Evolutionary conservation across 2,329 filamentous ascomycete genomes (phyloP), one percentile per base, ranked within the genome.

Genomic region (Stemphylium lycopersici): DNA sequence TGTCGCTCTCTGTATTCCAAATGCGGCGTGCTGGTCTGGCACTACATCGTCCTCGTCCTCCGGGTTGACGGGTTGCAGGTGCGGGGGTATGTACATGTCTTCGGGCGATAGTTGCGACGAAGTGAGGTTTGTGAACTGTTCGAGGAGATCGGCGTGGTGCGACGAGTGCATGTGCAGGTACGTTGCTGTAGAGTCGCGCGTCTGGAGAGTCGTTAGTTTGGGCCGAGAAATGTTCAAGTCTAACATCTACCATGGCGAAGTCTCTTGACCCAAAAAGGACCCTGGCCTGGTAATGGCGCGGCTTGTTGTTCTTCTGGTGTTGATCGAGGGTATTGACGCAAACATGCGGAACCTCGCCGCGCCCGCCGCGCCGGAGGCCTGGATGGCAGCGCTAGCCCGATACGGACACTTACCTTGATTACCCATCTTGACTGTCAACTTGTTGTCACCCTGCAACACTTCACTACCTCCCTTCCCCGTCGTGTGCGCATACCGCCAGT

Each of bases 11-110:
- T 90, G 87, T 66, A 96, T 95, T 34, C 90, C 91, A 72, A 95
- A 95, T 0, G 90, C 91, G 11, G 90, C 90, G 71, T 95, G 90
- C 77, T 95, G 90, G 74, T 95, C 90, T 0, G 91, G 90, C 4
- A 95, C 90, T 3, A 95, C 89, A 69, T 95, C 90, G 70, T 95
- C 91, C 76, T 95, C 90, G 72, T 95, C 90, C 75, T 95, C 90
- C 0, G 91, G 90, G 72, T 95, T 93, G 69, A 92, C 82, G 36
- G 90, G 91, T 72, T 91, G 90, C 71, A 92, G 86, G 58, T 91
- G 85, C 6, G 86, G 86, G 31, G 89, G 86, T n/a, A 96, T 89
- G 74, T 90, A 90, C 71, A 95, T 90, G 52, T 93, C 89, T 77
- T 95, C 90, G 57, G 77, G 73, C 5, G 66, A 48, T 20, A 75